Percentiles rank a stretch among this genome's conserved stretches.
phyloP scores from a whole-genome alignment of 345 rosid genomes.

The Murraya paniculata region DNA sequence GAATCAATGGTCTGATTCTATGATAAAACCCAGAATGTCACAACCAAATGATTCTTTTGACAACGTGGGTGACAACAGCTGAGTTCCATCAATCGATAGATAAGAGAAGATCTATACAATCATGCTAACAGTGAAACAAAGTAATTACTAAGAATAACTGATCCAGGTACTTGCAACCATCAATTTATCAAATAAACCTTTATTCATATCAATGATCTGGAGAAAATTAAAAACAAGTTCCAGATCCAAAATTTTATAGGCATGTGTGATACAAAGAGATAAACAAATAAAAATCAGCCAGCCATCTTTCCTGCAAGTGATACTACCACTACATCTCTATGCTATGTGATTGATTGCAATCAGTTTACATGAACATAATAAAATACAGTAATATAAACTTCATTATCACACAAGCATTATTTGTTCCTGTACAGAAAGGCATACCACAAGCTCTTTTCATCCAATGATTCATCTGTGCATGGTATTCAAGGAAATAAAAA shows the following conservation, averaged over 20 bases:
- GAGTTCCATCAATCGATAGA: neutral
- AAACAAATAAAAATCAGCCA: neutral
- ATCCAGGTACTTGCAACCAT: neutral
- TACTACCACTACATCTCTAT: neutral
- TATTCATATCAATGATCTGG: neutral
- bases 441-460: neutral
- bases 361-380: neutral
- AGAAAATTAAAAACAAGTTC: neutral
- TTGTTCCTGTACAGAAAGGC: conserved; percentile 12
- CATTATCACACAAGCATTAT: neutral
- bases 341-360: neutral
- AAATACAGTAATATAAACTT: neutral
- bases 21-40: neutral
- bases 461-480: neutral
- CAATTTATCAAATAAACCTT: neutral
- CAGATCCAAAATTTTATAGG: neutral
- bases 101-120: neutral
- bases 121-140: neutral
- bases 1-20: neutral
- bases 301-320: neutral
- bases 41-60: neutral
- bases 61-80: neutral
- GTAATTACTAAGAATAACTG: no score
- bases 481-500: neutral
- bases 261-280: neutral